Base-by-base conservation (phyloP, 805 yeast species). In the Metschnikowia similis region DNA sequence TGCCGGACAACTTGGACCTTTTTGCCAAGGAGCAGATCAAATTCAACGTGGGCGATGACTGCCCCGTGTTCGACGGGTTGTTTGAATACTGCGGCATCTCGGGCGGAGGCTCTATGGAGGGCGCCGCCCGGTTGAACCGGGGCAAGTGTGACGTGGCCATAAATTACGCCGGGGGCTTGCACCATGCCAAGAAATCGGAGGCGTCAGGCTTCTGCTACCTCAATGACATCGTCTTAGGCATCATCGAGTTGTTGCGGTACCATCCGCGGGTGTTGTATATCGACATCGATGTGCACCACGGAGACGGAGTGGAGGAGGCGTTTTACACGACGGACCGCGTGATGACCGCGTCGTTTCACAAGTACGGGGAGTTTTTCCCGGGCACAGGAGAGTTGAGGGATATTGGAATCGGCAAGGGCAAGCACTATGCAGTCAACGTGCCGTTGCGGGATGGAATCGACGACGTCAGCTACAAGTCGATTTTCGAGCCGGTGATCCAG, bases 301-400 rank as follows among this genome's bases (percentile, higher is more conserved):
- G 97, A 31, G 97, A 89, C 66, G 97, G 96, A 53, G 97, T 89
- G 4, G 95, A 90, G 65, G 96, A 90, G 66, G 96, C 96, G 1
- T 89, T 89, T 61, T 90, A 89, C 65, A 82, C 95, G 31, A 87
- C 96, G 1, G 96, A 90, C 66, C 72, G 96, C 41, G 97, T 89
- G 35, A 88, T 87, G 89, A 89, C 96, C 1, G 80, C 86, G 49
- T 87, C 96, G 6, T 89, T 89, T 72, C 97, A 89, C 71, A 90
- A 90, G 65, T 90, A 88, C 64, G 96, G 96, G 26, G 94, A 87
- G 66, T 89, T 87, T 63, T 89, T 89, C 76, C 97, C 97, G 1
- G 96, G 95, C 45, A 89, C 97, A 0, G 97, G 97, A 53, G 88
- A 87, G 58, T 72, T 86, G 49, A 80, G 89, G 56, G 97, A 89